These are phyloP conservation scores for Syzygium jambos DNA, from an alignment of 345 rosid species.

Conservation along the genomic window DNA sequence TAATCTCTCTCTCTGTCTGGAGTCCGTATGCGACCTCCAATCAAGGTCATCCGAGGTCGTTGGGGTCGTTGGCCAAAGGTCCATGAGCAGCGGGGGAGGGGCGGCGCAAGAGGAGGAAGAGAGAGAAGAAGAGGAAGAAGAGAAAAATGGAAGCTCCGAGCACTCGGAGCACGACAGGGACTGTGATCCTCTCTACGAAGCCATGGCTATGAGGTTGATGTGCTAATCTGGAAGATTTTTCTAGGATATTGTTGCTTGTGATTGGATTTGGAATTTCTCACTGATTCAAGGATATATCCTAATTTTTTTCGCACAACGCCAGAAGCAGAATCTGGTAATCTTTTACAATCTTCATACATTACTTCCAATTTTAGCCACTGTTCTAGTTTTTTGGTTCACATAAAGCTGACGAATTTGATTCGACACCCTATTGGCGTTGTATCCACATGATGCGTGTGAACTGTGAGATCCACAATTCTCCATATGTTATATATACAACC, in stretches of 20 bases:
- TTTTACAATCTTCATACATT: background rate
- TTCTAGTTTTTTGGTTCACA: background rate
- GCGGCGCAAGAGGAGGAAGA: slow-evolving; percentile 54
- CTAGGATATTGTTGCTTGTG: background rate
- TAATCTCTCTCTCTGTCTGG: background rate
- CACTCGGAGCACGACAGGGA: slow-evolving; percentile 51
- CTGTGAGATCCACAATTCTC: background rate
- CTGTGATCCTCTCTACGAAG: slow-evolving; percentile 54
- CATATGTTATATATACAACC: background rate
- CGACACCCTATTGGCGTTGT: background rate
- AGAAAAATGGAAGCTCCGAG: slow-evolving; percentile 46
- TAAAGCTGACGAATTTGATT: background rate
- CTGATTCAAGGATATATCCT: background rate
- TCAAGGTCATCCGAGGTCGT: background rate
- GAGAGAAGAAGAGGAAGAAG: slow-evolving; percentile 56
- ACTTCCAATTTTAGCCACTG: background rate
- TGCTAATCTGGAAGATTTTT: background rate
- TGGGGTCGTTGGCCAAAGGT: background rate
- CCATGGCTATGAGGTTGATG: background rate
- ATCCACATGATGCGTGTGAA: background rate
- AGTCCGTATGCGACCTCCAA: background rate
- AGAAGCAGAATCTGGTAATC: background rate
- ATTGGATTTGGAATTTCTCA: background rate
- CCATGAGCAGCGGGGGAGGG: slow-evolving; percentile 2
- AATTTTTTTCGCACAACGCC: background rate